Percentiles rank a stretch among this genome's conserved stretches.
Evolutionary conservation across 1,284 basidiomycete species (phyloP).

Genomic region (Cryptococcus jaspeensis): DNA sequence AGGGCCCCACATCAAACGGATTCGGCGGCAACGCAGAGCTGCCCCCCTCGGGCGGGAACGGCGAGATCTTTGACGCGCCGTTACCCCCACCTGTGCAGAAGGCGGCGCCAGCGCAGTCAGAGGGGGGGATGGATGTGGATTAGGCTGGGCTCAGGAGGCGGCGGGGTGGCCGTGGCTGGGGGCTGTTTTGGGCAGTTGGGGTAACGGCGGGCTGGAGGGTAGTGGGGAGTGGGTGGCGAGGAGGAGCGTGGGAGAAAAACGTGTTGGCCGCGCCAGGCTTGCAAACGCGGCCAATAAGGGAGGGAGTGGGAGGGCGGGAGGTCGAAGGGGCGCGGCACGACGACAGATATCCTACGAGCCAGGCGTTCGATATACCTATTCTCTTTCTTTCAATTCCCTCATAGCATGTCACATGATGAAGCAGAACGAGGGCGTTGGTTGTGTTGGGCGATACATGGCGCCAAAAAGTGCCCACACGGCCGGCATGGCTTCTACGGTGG

Average conservation of each 20-base stretch:
- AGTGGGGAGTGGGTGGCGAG: not conserved
- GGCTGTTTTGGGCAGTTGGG: not conserved
- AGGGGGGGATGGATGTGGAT: constrained; percentile 35
- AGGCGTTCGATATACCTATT: too few species aligned
- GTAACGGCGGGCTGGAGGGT: not conserved
- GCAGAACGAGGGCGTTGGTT: too few species aligned
- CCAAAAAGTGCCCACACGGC: too few species aligned
- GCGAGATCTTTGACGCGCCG: constrained; percentile 30
- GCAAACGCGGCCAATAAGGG: too few species aligned
- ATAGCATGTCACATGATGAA: too few species aligned
- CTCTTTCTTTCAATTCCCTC: too few species aligned
- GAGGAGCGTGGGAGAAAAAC: not conserved
- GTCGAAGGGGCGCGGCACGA: not conserved
- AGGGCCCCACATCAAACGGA: constrained; percentile 3
- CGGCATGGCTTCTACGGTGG: too few species aligned
- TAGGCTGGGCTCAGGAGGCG: constrained; percentile 14
- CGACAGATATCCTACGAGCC: not conserved
- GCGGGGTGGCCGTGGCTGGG: not conserved
- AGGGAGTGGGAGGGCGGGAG: not conserved
- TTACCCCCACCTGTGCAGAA: constrained; percentile 43
- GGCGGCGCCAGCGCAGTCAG: constrained; percentile 17
- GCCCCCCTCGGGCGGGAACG: constrained; percentile 17
- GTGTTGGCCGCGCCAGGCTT: not conserved
- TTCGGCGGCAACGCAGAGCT: constrained; percentile 11
- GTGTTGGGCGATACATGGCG: too few species aligned